phyloP scores from a whole-genome alignment of 208 protist species.

The Trypanosoma cruzi region DNA sequence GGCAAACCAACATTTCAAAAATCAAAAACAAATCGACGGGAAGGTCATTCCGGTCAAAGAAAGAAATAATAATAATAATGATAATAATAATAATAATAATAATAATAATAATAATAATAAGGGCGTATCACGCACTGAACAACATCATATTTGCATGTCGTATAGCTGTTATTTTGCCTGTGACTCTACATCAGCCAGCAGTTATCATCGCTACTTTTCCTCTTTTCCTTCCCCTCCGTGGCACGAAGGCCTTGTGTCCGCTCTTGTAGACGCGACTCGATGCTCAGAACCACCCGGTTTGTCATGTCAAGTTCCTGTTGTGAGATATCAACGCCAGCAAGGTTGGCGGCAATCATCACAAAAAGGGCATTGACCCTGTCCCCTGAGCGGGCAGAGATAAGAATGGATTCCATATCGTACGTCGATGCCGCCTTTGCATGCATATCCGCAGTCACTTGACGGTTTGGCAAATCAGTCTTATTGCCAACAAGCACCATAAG shows the following conservation, averaged over 20 bases:
- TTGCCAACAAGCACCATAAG: slow-evolving; percentile 89
- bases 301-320: slow-evolving; percentile 72
- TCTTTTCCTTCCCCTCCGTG: slow-evolving; percentile 17
- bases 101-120: no score
- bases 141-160: no score
- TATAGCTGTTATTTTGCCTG: slow-evolving; percentile 4
- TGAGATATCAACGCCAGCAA: slow-evolving; percentile 75
- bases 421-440: slow-evolving; percentile 70
- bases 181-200: slow-evolving; percentile 45
- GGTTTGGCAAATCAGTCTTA: slow-evolving; percentile 92
- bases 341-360: slow-evolving; percentile 78
- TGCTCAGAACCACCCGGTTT: slow-evolving; percentile 51
- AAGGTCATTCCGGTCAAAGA: no score
- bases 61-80: neutral
- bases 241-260: slow-evolving; percentile 7
- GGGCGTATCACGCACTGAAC: no score
- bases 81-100: no score
- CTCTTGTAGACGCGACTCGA: slow-evolving; percentile 38
- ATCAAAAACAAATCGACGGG: no score
- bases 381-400: slow-evolving; percentile 92
- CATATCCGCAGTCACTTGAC: slow-evolving; percentile 64
- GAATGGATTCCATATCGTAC: slow-evolving; percentile 42
- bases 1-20: neutral
- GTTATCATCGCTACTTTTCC: slow-evolving; percentile 31
- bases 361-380: slow-evolving; percentile 90